These are phyloP conservation scores for Marasmius fiardii DNA, from an alignment of 1,284 basidiomycete species.

Conservation along the genomic window DNA sequence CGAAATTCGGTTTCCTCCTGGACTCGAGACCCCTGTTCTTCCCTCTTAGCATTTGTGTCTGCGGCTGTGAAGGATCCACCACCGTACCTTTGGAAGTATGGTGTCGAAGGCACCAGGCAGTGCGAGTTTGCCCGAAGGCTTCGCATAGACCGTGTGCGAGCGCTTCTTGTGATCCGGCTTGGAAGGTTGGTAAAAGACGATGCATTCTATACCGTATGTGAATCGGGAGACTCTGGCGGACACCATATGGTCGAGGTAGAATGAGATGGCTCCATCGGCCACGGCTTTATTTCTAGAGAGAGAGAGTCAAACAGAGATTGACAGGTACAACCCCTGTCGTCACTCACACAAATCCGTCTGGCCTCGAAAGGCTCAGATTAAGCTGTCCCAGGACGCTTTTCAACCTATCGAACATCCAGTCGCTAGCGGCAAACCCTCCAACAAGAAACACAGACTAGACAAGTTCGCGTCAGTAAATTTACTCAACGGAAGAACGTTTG, in stretches of 20 bases:
- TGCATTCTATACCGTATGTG: conserved; percentile 37
- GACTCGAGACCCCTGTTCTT: conserved; percentile 3
- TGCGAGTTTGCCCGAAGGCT: conserved; percentile 21
- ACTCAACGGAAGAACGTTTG: not conserved
- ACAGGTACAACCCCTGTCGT: not conserved
- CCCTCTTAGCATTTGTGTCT: not conserved
- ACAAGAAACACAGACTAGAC: conserved; percentile 32
- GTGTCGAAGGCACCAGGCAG: conserved; percentile 25
- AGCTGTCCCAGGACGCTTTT: conserved; percentile 25
- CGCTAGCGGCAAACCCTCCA: conserved; percentile 51
- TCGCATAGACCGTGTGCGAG: conserved; percentile 16
- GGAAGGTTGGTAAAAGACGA: conserved; percentile 22
- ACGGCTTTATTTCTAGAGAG: conserved; percentile 44
- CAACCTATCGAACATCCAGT: conserved; percentile 41
- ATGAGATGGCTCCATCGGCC: conserved; percentile 51
- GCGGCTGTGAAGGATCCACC: not conserved
- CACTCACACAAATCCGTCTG: conserved; percentile 38
- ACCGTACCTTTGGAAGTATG: conserved; percentile 28
- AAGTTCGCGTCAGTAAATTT: not conserved
- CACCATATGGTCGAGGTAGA: conserved; percentile 48
- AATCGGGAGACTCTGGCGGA: conserved; percentile 40
- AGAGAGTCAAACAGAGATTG: no score
- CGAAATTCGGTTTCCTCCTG: conserved; percentile 9
- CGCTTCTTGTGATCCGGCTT: conserved; percentile 33
- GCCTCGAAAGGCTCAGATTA: conserved; percentile 29